Evolutionary conservation across 2,329 filamentous ascomycete genomes (phyloP), one percentile per base, ranked within the genome.

Genomic region (Knoxdaviesia capensis): DNA sequence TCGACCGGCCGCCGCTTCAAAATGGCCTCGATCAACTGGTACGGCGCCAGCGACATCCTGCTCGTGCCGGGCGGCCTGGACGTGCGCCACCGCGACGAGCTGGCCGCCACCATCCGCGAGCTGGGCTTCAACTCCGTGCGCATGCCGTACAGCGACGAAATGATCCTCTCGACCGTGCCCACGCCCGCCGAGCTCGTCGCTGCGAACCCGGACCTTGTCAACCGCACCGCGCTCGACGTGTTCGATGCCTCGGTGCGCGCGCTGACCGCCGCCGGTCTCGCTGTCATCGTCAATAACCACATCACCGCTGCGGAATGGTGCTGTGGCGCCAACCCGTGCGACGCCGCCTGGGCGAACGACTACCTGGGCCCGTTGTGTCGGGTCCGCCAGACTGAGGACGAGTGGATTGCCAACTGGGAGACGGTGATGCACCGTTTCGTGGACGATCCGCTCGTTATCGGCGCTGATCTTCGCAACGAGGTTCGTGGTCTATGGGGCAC

Each of bases 111-210:
- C 10, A 77, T 81, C 53, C 65, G 68, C 42, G 53, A 54, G 7
- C 59, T 81, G 43, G 77, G 77, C 9, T 81, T 81, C 64, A 81
- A 81, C 59, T 78, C 74, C 51, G 77, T 81, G 39, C 65, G 77
- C 3, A 56, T 81, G 39, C 77, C 77, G 3, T 81, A 81, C 57
- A 67, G 73, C 11, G 77, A 82, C 56, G 76, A 81, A 58, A 63
- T 80, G 59, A 74, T 81, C 41, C 63, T 67, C 32, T 52, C 58
- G 28, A 78, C 80, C 50, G 51, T 62, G 29, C 61, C 79, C 39
- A 57, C 66, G 20, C 57, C 60, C 4, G 56, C 64, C 38, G 44
- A 45, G 5, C 57, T 69, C 6, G 57, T 80, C 36, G 54, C 61
- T 6, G 71, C 72, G 6, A 80, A 80, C 50, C 61, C 64, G 38